Percentiles rank a stretch among this genome's conserved stretches.
These are phyloP conservation scores for Annulohypoxylon truncatum DNA, from an alignment of 2,329 filamentous ascomycete species.

Conservation along the genomic window DNA sequence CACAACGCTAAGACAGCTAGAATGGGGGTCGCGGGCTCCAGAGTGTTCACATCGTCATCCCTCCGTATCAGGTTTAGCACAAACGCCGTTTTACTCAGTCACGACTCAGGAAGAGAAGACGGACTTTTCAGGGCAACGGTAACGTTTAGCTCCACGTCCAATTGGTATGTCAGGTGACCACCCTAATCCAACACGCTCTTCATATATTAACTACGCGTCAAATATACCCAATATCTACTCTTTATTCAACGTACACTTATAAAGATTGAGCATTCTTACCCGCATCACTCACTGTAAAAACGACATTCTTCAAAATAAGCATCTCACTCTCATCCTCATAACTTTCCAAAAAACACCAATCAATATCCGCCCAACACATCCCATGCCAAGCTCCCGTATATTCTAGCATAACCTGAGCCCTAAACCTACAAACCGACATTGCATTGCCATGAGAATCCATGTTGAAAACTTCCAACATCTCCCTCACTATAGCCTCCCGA, in stretches of 20 bases:
- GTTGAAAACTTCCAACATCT: neutral
- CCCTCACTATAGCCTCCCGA: neutral
- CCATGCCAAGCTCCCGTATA: neutral
- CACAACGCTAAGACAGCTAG: neutral
- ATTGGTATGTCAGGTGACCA: neutral
- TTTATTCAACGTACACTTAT: no score
- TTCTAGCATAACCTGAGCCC: neutral
- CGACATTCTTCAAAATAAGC: neutral
- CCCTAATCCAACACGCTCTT: neutral
- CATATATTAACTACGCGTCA: no score
- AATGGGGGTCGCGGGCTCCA: slow-evolving; percentile 6
- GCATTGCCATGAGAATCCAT: neutral
- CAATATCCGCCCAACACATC: neutral
- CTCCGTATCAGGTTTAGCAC: neutral
- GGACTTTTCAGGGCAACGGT: neutral
- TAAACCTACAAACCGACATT: neutral
- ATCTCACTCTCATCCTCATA: neutral
- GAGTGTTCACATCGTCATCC: neutral
- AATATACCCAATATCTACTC: no score
- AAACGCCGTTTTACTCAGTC: neutral
- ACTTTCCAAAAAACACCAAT: neutral
- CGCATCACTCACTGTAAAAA: no score
- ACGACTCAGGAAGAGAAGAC: neutral
- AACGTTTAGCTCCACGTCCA: no score
- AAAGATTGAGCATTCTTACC: no score